Percentiles rank a stretch among this genome's conserved stretches.
phyloP scores from a whole-genome alignment of 2,329 filamentous ascomycete genomes.

The Lasiodiplodia theobromae region DNA sequence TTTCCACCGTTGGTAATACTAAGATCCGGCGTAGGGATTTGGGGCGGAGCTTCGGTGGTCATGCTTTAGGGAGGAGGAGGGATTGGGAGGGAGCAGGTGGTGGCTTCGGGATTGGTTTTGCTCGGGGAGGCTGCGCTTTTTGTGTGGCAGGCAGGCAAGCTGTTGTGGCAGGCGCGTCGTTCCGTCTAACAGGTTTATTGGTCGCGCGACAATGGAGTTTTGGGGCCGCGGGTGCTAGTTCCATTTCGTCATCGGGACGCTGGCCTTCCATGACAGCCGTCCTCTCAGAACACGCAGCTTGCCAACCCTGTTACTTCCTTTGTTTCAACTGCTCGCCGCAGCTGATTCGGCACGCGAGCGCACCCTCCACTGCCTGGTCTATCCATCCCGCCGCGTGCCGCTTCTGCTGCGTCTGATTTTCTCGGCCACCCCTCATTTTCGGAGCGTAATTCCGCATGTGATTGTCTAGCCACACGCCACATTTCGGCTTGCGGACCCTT shows the following conservation, averaged over 20 bases:
- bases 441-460: slow-evolving; percentile 23
- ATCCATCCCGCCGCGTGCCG: slow-evolving; percentile 15
- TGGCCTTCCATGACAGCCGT: too few relatives aligned
- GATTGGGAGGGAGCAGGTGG: slow-evolving; percentile 1
- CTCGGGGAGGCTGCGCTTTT: slow-evolving; percentile 10
- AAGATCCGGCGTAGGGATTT: slow-evolving; percentile 31
- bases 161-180: slow-evolving; percentile 11
- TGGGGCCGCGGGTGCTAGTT: too few relatives aligned
- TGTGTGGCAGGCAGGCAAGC: slow-evolving; percentile 12
- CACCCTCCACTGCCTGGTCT: neutral
- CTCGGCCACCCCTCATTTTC: slow-evolving; percentile 14
- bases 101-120: neutral
- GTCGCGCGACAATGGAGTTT: slow-evolving; percentile 30
- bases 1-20: slow-evolving; percentile 28
- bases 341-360: slow-evolving; percentile 7
- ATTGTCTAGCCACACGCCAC: slow-evolving; percentile 23
- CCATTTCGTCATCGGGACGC: too few relatives aligned
- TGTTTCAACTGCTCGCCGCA: slow-evolving; percentile 24
- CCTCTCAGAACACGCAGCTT: slow-evolving; percentile 6
- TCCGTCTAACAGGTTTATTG: slow-evolving; percentile 19
- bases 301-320: slow-evolving; percentile 11
- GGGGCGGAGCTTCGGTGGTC: slow-evolving; percentile 33
- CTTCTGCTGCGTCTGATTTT: slow-evolving; percentile 6
- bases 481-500: slow-evolving; percentile 5
- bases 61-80: neutral